phyloP scores from a whole-genome alignment of 306 rosid species.

The Acacia melanoxylon region DNA sequence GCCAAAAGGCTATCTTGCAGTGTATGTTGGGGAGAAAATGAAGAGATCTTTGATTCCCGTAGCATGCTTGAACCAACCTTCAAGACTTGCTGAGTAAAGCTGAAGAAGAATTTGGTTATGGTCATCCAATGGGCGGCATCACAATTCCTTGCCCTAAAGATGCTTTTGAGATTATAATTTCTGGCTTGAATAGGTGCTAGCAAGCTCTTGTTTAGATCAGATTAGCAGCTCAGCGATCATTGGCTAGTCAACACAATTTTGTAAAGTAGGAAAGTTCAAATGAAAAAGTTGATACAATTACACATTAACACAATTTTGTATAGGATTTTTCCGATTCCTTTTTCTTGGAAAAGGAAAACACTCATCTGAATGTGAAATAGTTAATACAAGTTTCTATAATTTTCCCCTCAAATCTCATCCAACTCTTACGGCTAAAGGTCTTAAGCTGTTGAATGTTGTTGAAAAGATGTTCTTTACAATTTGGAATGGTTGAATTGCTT shows the following conservation, averaged over 20 bases:
- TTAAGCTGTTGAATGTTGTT: not conserved
- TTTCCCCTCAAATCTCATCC: not conserved
- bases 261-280: slow-evolving; percentile 1
- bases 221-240: not conserved
- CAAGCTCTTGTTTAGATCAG: not conserved
- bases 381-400: not conserved
- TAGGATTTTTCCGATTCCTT: not conserved
- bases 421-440: not conserved
- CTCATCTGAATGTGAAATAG: not conserved
- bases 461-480: not conserved
- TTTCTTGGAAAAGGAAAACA: not conserved
- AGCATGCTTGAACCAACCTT: slow-evolving; percentile 29
- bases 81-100: slow-evolving; percentile 30
- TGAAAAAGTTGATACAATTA: not conserved
- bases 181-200: slow-evolving; percentile 14
- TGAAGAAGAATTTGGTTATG: slow-evolving; percentile 47
- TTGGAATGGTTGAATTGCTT: not conserved
- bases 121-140: slow-evolving; percentile 53
- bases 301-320: not conserved
- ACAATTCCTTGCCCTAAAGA: slow-evolving; percentile 46
- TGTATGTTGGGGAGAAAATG: slow-evolving; percentile 49
- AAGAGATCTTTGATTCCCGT: slow-evolving; percentile 44
- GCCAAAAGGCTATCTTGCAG: slow-evolving; percentile 52
- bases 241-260: slow-evolving; percentile 11
- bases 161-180: slow-evolving; percentile 14